Evolutionary conservation across 176 grass and related monocot genomes (phyloP).

Genomic region (Pharus latifolius): DNA sequence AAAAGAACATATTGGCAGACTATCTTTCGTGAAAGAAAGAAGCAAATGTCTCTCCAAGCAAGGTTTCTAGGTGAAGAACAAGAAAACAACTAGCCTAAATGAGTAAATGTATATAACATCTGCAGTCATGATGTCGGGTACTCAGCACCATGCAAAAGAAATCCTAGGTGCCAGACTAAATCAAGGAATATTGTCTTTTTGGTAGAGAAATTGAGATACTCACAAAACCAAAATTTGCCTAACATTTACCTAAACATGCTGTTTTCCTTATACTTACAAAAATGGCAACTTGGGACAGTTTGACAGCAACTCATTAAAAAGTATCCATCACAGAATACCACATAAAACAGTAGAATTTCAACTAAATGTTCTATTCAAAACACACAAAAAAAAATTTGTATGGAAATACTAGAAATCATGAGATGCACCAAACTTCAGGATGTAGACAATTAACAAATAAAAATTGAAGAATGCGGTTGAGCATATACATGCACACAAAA

Average conservation of each 20-base stretch:
- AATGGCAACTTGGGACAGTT: not conserved
- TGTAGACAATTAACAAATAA: not conserved
- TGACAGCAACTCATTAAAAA: not conserved
- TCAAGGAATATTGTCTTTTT: not conserved
- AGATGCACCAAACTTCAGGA: not conserved
- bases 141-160: not conserved
- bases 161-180: not conserved
- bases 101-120: not conserved
- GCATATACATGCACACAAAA: not conserved
- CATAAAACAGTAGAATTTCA: not conserved
- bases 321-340: not conserved
- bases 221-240: slow-evolving; percentile 8
- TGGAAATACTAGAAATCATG: not conserved
- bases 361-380: not conserved
- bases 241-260: no score
- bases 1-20: slow-evolving; percentile 11
- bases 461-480: no score
- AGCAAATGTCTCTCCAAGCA: not conserved
- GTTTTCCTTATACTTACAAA: not conserved
- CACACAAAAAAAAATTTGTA: not conserved
- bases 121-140: slow-evolving; percentile 7
- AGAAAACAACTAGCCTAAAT: slow-evolving; percentile 11
- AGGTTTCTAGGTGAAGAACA: not conserved
- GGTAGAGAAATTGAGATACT: not conserved
- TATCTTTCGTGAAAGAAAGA: slow-evolving; percentile 5